Conservation (phyloP, 371 early-diverging fungal species). For the Mucor piriformis region DNA sequence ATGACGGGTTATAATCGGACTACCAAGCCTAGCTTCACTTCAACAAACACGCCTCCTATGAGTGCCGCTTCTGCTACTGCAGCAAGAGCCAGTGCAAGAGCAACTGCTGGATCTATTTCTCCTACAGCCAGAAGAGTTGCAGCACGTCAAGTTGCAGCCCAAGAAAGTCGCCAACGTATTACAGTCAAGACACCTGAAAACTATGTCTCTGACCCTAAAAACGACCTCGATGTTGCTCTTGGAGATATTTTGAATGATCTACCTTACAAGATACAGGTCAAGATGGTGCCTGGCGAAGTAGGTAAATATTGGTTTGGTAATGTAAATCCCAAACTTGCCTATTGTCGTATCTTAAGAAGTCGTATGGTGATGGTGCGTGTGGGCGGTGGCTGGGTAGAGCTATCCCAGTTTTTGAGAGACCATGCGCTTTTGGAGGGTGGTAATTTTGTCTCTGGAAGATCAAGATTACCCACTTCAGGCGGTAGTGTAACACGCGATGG, state of each 20-base stretch:
- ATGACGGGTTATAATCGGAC: constrained; percentile 18
- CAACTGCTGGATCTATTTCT: constrained; percentile 13
- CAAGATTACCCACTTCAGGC: background rate
- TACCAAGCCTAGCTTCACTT: background rate
- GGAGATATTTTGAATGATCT: constrained; percentile 71
- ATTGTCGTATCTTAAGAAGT: constrained; percentile 71
- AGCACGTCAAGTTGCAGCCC: constrained; percentile 14
- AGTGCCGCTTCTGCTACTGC: constrained; percentile 16
- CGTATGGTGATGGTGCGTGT: constrained; percentile 81
- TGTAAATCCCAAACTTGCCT: constrained; percentile 69
- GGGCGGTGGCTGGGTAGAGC: constrained; percentile 80
- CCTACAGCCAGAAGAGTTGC: constrained; percentile 22
- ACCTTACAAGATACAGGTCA: constrained; percentile 47
- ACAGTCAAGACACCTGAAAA: constrained; percentile 25
- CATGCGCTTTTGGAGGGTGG: constrained; percentile 46
- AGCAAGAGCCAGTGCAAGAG: constrained; percentile 11
- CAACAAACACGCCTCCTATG: constrained; percentile 13
- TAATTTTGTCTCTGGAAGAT: constrained; percentile 26
- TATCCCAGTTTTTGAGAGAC: constrained; percentile 60
- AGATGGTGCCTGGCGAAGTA: constrained; percentile 62
- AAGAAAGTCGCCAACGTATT: constrained; percentile 11
- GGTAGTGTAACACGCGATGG: constrained; percentile 21
- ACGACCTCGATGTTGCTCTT: constrained; percentile 72
- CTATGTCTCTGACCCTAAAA: constrained; percentile 70
- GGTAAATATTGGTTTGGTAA: constrained; percentile 79